These are phyloP conservation scores for Solanum bukasovii DNA, from an alignment of 257 asterid species.

Conservation along the genomic window DNA sequence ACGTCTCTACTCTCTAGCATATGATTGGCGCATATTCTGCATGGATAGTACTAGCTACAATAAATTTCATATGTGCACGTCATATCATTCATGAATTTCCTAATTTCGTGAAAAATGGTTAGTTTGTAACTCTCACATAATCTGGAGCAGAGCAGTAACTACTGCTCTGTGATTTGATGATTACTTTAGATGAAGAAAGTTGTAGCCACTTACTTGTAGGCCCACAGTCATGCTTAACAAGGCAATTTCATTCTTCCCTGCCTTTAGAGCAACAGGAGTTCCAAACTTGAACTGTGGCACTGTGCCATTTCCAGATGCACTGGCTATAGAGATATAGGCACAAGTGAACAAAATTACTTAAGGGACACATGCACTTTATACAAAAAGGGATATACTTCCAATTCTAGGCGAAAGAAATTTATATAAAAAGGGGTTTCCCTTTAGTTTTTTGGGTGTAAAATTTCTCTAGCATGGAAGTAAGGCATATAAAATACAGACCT, in stretches of 20 bases:
- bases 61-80: background rate
- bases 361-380: background rate
- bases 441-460: background rate
- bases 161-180: background rate
- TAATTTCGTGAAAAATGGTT: background rate
- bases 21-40: background rate
- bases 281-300: conserved; percentile 41
- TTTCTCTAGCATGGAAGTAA: background rate
- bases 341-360: background rate
- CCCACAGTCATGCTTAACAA: conserved; percentile 83
- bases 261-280: conserved; percentile 48
- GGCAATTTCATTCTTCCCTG: conserved; percentile 75
- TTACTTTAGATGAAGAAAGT: background rate
- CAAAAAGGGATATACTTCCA: background rate
- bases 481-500: conserved; percentile 27
- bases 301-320: conserved; percentile 75
- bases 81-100: background rate
- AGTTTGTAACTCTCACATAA: background rate
- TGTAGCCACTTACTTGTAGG: conserved; percentile 40
- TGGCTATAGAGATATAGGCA: conserved; percentile 42
- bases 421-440: background rate
- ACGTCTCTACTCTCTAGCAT: background rate
- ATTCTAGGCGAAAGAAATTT: background rate
- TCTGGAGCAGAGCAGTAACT: background rate
- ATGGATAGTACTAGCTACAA: background rate